phyloP scores from a whole-genome alignment of 2,329 filamentous ascomycete species.

The Paradendryphiella salina region DNA sequence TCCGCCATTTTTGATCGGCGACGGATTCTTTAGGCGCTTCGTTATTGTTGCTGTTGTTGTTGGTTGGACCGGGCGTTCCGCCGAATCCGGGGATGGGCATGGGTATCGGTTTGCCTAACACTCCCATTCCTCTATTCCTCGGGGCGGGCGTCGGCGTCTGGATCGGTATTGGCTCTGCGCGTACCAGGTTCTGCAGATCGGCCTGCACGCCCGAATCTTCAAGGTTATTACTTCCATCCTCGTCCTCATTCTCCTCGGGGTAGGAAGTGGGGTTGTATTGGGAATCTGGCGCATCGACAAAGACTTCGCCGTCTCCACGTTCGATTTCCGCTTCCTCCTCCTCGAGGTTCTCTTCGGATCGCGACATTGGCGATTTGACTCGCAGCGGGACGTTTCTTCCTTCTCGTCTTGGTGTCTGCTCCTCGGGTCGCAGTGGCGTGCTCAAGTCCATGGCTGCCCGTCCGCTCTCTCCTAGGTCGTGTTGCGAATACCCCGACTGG shows the following conservation, averaged over 20 bases:
- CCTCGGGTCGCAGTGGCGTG: constrained; percentile 12
- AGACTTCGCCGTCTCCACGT: constrained; percentile 48
- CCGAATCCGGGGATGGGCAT: constrained; percentile 24
- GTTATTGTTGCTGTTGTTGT: background rate
- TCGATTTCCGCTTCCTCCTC: constrained; percentile 41
- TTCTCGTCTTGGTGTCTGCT: background rate
- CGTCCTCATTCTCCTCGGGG: constrained; percentile 1
- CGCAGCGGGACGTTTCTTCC: constrained; percentile 42
- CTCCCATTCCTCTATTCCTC: constrained; percentile 15
- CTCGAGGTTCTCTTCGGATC: constrained; percentile 62
- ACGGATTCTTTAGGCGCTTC: constrained; percentile 15
- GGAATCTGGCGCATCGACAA: constrained; percentile 54
- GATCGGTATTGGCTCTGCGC: constrained; percentile 13
- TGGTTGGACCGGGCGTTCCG: constrained; percentile 4
- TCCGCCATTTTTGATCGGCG: constrained; percentile 69
- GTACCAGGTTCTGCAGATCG: constrained; percentile 15
- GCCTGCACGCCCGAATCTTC: constrained; percentile 35
- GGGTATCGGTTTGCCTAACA: constrained; percentile 27
- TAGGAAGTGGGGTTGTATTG: constrained; percentile 43
- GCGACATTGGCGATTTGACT: constrained; percentile 82
- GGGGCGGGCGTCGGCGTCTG: constrained; percentile 27
- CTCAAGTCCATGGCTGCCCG: constrained; percentile 33
- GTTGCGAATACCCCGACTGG: constrained; percentile 30
- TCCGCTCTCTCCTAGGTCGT: constrained; percentile 49
- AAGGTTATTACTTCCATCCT: constrained; percentile 11